A percentile compares a stretch with the other conserved stretches of the same genome.
Evolutionary conservation across 2,329 filamentous ascomycete species (phyloP).

Genomic region (Trichoderma koningiopsis): DNA sequence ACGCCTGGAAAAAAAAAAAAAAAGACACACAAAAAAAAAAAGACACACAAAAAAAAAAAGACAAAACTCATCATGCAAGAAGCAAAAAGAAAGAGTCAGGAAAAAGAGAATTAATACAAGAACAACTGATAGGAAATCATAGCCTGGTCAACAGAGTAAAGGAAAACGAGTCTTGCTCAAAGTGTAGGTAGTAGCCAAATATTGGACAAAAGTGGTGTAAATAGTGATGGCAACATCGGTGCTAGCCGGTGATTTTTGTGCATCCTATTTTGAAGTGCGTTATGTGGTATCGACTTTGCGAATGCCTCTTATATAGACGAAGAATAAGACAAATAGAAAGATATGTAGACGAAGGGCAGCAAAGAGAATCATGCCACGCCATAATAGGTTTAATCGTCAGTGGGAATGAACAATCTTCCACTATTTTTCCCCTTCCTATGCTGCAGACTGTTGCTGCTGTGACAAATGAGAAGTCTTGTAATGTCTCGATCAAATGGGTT

Average conservation of each 20-base stretch:
- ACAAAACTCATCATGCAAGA: not conserved
- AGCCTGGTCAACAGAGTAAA: conserved; percentile 18
- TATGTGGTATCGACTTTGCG: conserved; percentile 16
- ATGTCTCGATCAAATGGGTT: not conserved
- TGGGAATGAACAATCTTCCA: conserved; percentile 4
- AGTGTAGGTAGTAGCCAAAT: not conserved
- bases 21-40: not conserved
- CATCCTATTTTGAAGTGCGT: not conserved
- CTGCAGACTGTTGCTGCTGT: not conserved
- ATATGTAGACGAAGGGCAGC: conserved; percentile 1
- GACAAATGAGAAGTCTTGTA: conserved; percentile 1
- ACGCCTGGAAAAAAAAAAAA: not conserved
- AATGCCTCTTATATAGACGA: conserved; percentile 12
- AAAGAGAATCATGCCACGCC: conserved; percentile 19
- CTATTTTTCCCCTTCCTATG: not conserved
- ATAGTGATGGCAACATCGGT: not conserved
- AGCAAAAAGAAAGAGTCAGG: not conserved
- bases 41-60: not conserved
- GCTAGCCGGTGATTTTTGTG: not conserved
- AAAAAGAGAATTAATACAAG: not conserved
- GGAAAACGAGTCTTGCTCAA: conserved; percentile 1
- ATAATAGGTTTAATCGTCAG: not conserved
- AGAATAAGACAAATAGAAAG: conserved; percentile 16
- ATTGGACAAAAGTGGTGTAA: not conserved
- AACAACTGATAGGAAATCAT: not conserved